Conservation (phyloP, 1,284 basidiomycete species). For the Anthracocystis walkeri region DNA sequence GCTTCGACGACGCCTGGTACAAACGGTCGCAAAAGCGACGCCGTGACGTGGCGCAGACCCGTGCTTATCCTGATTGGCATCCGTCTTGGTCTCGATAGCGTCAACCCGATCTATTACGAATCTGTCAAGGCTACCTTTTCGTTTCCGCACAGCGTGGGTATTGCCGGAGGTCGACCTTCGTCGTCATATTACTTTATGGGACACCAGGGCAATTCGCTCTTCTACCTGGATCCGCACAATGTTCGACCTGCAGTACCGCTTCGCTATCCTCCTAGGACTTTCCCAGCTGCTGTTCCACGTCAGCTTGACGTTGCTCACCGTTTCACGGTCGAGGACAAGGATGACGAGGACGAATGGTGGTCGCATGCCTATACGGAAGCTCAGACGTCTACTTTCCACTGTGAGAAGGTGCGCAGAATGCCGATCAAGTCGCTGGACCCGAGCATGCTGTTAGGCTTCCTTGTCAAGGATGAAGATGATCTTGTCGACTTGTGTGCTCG, state of each 20-base stretch:
- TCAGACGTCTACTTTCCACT: constrained; percentile 90
- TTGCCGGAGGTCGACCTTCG: constrained; percentile 92
- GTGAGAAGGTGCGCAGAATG: constrained; percentile 93
- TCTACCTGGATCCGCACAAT: constrained; percentile 96
- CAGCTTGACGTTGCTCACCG: constrained; percentile 25
- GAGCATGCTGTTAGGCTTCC: constrained; percentile 94
- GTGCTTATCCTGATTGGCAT: constrained; percentile 89
- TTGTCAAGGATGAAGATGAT: constrained; percentile 83
- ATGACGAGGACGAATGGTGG: constrained; percentile 73
- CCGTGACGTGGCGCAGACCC: constrained; percentile 79
- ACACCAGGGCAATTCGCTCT: constrained; percentile 77
- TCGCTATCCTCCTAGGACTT: constrained; percentile 74
- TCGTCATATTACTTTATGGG: constrained; percentile 98
- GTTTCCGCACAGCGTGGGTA: constrained; percentile 94
- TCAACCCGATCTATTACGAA: constrained; percentile 94
- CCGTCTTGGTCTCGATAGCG: constrained; percentile 87
- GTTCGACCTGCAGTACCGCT: constrained; percentile 84
- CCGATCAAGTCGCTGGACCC: constrained; percentile 89
- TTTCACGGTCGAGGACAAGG: constrained; percentile 21
- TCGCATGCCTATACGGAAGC: constrained; percentile 75
- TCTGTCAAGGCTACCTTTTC: constrained; percentile 90
- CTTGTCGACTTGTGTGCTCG: constrained; percentile 84
- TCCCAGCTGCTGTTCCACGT: constrained; percentile 44
- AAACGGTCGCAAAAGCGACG: constrained; percentile 9
- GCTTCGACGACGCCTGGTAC: neutral